phyloP scores from a whole-genome alignment of 1,284 basidiomycete genomes.

The Rhodofomes roseus region DNA sequence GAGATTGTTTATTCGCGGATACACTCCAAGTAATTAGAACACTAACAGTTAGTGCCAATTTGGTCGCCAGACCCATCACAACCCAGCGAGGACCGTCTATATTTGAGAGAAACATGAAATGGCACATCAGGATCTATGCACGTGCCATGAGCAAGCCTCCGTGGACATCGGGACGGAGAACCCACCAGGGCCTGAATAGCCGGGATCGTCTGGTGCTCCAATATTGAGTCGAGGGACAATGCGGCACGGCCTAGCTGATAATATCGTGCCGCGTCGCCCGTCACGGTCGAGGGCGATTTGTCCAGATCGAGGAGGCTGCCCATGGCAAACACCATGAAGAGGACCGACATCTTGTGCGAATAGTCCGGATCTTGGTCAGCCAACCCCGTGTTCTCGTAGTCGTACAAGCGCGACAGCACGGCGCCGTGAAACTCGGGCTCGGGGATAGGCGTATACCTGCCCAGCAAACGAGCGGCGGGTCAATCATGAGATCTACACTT shows the following conservation, averaged over 20 bases:
- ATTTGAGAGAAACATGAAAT: conserved; percentile 66
- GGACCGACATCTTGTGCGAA: conserved; percentile 39
- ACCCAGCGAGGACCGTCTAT: conserved; percentile 66
- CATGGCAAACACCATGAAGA: conserved; percentile 33
- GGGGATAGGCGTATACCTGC: conserved; percentile 59
- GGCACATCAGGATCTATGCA: conserved; percentile 62
- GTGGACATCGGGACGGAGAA: conserved; percentile 26
- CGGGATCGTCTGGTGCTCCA: conserved; percentile 58
- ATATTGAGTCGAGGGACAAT: conserved; percentile 54
- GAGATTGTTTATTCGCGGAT: neutral
- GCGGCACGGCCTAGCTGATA: conserved; percentile 60
- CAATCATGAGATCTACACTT: conserved; percentile 7
- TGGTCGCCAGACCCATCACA: conserved; percentile 63
- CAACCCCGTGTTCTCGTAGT: conserved; percentile 41
- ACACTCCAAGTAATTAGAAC: conserved; percentile 3
- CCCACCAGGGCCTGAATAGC: conserved; percentile 63
- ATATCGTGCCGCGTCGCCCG: conserved; percentile 48
- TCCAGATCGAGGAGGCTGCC: conserved; percentile 40
- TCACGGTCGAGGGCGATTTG: conserved; percentile 36
- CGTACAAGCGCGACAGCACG: conserved; percentile 52
- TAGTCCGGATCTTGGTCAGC: conserved; percentile 40
- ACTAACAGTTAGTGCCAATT: conserved; percentile 66
- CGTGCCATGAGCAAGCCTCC: conserved; percentile 25
- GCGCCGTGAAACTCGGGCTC: conserved; percentile 49
- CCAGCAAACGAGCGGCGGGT: conserved; percentile 10